Evolutionary conservation across 305 asterid species (phyloP).

Genomic region (Solanum hybrid): DNA sequence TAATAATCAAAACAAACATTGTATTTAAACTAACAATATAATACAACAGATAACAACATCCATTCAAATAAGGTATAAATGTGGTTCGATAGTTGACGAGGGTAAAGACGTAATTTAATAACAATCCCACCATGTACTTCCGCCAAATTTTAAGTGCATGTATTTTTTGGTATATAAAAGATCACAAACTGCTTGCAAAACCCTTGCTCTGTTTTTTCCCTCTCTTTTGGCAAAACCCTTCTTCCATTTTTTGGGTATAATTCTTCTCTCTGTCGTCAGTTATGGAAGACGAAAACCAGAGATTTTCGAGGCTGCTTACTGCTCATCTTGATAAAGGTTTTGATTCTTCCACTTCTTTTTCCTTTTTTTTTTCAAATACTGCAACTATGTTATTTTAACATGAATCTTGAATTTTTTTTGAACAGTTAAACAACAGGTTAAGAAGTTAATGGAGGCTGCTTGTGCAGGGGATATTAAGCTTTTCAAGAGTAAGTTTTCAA

Average conservation of each 20-base stretch:
- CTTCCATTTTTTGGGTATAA: neutral
- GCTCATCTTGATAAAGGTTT: constrained; percentile 41
- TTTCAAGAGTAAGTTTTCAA: neutral
- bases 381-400: neutral
- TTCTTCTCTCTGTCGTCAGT: neutral
- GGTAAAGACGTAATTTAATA: neutral
- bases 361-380: neutral
- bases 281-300: neutral
- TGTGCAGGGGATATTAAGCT: constrained; percentile 39
- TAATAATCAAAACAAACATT: no score
- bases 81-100: neutral
- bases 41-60: no score
- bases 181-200: neutral
- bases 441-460: constrained; percentile 60
- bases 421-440: constrained; percentile 65
- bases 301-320: neutral
- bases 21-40: neutral
- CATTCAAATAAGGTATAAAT: neutral
- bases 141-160: neutral
- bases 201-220: neutral
- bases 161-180: neutral
- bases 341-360: neutral
- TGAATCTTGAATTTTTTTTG: neutral
- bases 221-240: neutral
- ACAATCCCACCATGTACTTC: neutral